Conservation (phyloP, 2,329 filamentous ascomycete genomes). For the Apiospora sp. region DNA sequence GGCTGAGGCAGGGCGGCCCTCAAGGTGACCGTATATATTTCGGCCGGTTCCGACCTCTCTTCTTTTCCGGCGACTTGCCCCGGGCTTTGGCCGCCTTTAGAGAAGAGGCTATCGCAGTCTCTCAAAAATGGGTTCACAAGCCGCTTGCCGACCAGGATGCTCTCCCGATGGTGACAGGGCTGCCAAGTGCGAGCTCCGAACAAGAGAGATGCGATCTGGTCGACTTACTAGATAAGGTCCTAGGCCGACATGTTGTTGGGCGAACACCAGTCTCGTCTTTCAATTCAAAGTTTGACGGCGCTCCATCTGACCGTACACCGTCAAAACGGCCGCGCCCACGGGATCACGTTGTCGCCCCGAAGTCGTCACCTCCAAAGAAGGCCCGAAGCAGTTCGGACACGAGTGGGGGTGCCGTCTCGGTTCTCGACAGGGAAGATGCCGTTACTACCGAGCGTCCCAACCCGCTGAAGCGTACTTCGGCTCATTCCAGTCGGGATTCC, state of each 20-base stretch:
- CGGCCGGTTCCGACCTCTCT: not conserved
- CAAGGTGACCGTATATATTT: conserved; percentile 4
- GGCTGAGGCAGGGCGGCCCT: not conserved
- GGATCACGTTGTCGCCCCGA: not conserved
- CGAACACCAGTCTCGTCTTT: not conserved
- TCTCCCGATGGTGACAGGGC: not conserved
- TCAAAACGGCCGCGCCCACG: not conserved
- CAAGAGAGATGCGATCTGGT: conserved; percentile 17
- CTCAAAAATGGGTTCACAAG: not conserved
- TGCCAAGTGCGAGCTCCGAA: conserved; percentile 6
- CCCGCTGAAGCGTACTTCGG: not conserved
- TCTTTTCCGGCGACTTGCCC: not conserved
- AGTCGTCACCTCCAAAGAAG: conserved; percentile 2
- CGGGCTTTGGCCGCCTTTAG: not conserved
- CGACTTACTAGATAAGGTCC: not conserved
- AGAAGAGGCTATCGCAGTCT: not conserved
- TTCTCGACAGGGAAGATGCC: not conserved
- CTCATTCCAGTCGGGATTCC: conserved; percentile 9
- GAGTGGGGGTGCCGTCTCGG: not conserved
- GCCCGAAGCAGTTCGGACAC: not conserved
- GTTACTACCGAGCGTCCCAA: not conserved
- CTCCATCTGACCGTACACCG: not conserved
- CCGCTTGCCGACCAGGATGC: not conserved
- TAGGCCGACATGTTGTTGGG: not conserved
- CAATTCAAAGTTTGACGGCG: not conserved